Base-by-base conservation (phyloP, 2,329 filamentous ascomycete genomes). In the Macroventuria anomochaeta region DNA sequence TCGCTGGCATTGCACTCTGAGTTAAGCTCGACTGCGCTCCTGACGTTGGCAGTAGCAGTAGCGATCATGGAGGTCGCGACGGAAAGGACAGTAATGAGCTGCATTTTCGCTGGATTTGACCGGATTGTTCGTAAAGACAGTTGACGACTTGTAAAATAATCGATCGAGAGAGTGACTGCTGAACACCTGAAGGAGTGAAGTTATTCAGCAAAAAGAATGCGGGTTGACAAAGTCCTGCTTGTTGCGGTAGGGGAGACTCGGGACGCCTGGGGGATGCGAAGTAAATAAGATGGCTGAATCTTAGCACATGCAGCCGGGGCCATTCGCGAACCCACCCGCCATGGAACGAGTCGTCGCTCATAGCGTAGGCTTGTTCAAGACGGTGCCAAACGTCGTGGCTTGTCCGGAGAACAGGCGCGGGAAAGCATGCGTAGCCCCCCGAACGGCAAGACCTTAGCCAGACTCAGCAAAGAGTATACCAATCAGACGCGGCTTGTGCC, bases 101-200 rank as follows among this genome's bases (percentile, higher is more conserved):
- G 70, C 72, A 75, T 76, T 34, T 46, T 69, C 61, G 50, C 33
- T 57, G 53, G 55, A 46, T 38, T 39, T 25, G 61, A 63, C 53
- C 55, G 54, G 25, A 51, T 59, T 31, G 41, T 48, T 59, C 37
- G 40, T 50, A 43, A 53, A 47, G 49, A 50, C 55, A 58, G 62
- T 57, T 54, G 20, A 55, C 60, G 61, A 59, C 59, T 66, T 57
- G 61, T 39, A 58, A 57, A 50, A 43, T 58, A 51, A 53, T 46
- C 50, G 63, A 49, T 51, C 31, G 55, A 75, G 72, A 25, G 73
- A 75, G 57, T 63, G 73, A 68, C 55, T 67, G 70, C 70, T 63
- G 70, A 71, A 66, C 58, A 72, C 68, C 71, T 75, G 57, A 74
- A 73, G 39, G 73, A 75, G 71, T 75, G 72, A 72, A 75, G 72